phyloP scores from a whole-genome alignment of 129 eudicot genomes.

The Ambrosia artemisiifolia region DNA sequence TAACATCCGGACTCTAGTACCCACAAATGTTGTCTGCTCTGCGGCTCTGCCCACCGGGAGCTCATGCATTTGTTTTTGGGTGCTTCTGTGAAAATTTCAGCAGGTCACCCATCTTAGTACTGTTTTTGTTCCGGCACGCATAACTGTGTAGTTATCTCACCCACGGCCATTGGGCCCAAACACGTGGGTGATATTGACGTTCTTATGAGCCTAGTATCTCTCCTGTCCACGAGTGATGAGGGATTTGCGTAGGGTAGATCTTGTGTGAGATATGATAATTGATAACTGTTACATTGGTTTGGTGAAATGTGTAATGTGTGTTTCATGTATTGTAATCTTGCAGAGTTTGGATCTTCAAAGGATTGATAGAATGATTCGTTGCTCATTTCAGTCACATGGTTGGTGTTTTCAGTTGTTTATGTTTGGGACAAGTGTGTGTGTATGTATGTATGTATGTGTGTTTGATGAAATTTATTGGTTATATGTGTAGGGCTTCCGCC shows the following conservation, averaged over 20 bases:
- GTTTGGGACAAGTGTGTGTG: not conserved
- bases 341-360: slow-evolving; percentile 92
- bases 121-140: too few species aligned
- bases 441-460: not conserved
- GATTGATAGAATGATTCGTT: slow-evolving; percentile 86
- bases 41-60: too few species aligned
- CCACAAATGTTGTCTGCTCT: too few species aligned
- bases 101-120: too few species aligned
- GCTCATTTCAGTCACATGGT: slow-evolving; percentile 96
- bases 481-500: slow-evolving; percentile 66
- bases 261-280: not conserved
- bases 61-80: too few species aligned
- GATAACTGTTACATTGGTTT: slow-evolving; percentile 11
- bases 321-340: slow-evolving; percentile 1
- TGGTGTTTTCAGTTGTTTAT: slow-evolving; percentile 11
- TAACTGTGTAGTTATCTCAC: too few species aligned
- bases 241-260: slow-evolving; percentile 10
- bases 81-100: too few species aligned
- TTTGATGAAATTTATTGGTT: slow-evolving; percentile 10
- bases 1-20: too few species aligned
- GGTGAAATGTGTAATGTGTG: slow-evolving; percentile 10
- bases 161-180: too few species aligned
- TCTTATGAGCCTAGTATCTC: too few species aligned
- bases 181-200: too few species aligned
- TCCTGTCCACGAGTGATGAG: too few species aligned